These are phyloP conservation scores for Auriscalpium orientale DNA, from an alignment of 768 basidiomycete species.

Conservation along the genomic window DNA sequence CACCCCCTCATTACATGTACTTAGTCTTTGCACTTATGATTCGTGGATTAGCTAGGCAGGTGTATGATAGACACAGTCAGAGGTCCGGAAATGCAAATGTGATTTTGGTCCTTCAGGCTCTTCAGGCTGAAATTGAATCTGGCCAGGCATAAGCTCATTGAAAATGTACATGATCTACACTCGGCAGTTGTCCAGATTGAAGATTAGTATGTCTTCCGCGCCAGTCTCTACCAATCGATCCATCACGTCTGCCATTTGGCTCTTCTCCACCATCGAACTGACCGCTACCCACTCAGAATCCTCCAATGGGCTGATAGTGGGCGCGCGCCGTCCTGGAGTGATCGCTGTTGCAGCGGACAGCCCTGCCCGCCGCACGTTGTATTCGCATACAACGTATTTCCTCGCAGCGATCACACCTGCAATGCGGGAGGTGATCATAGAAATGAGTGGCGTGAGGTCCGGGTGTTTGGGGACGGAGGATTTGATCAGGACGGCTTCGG, in stretches of 20 bases:
- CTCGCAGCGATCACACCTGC: constrained; percentile 85
- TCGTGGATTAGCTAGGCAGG: too few species aligned
- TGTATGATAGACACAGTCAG: too few species aligned
- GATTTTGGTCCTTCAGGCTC: too few species aligned
- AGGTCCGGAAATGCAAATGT: too few species aligned
- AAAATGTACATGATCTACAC: constrained; percentile 37
- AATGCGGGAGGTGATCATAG: constrained; percentile 78
- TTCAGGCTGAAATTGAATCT: too few species aligned
- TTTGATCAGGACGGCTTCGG: constrained; percentile 91
- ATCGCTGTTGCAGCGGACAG: constrained; percentile 57
- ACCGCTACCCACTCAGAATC: constrained; percentile 85
- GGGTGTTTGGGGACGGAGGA: constrained; percentile 59
- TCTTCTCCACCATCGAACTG: constrained; percentile 88
- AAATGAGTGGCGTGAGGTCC: constrained; percentile 57
- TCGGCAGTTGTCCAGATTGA: constrained; percentile 89
- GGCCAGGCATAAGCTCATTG: too few species aligned
- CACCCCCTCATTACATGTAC: too few species aligned
- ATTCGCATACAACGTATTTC: constrained; percentile 85
- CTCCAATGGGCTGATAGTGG: constrained; percentile 83
- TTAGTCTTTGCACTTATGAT: too few species aligned
- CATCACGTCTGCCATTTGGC: constrained; percentile 74
- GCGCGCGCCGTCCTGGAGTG: constrained; percentile 85
- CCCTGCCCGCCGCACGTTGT: constrained; percentile 71
- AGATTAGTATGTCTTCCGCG: constrained; percentile 86
- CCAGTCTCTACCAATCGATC: constrained; percentile 76